A percentile compares a stretch with the other conserved stretches of the same genome.
Conservation (phyloP, 805 yeast genomes). For the Wickerhamiella galacta region DNA sequence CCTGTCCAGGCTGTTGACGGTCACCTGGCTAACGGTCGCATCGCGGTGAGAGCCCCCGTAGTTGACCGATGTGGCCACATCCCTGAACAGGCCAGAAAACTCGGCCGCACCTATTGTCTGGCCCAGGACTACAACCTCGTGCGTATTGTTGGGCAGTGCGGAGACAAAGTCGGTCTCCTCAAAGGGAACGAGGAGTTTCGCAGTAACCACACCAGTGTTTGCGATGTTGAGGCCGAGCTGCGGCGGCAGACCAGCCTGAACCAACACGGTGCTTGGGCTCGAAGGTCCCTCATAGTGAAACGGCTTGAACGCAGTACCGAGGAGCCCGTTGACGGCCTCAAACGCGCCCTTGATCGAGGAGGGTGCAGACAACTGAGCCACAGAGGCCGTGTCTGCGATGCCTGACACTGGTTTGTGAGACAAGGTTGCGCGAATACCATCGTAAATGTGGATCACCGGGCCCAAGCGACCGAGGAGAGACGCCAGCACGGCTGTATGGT, state of each 20-base stretch:
- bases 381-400: constrained; percentile 7
- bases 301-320: constrained; percentile 38
- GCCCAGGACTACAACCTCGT: constrained; percentile 50
- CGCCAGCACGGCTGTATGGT: constrained; percentile 33
- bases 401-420: constrained; percentile 22
- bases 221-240: too few relatives aligned
- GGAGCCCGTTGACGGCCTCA: constrained; percentile 32
- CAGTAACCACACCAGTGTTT: background rate
- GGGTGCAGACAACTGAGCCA: constrained; percentile 25
- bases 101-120: constrained; percentile 28
- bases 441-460: constrained; percentile 64
- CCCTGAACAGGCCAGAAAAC: constrained; percentile 41
- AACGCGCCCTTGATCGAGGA: constrained; percentile 23
- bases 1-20: constrained; percentile 12
- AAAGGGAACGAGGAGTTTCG: background rate
- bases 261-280: constrained; percentile 57
- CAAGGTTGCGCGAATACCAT: constrained; percentile 52
- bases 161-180: constrained; percentile 36
- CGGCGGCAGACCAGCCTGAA: constrained; percentile 53
- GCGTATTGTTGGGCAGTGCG: constrained; percentile 40
- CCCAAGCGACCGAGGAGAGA: constrained; percentile 36
- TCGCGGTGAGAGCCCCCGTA: constrained; percentile 38
- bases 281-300: constrained; percentile 56
- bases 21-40: constrained; percentile 5
- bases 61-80: constrained; percentile 59